These are phyloP conservation scores for Akebia trifoliata DNA, from an alignment of 164 flowering plant species.

Conservation along the genomic window DNA sequence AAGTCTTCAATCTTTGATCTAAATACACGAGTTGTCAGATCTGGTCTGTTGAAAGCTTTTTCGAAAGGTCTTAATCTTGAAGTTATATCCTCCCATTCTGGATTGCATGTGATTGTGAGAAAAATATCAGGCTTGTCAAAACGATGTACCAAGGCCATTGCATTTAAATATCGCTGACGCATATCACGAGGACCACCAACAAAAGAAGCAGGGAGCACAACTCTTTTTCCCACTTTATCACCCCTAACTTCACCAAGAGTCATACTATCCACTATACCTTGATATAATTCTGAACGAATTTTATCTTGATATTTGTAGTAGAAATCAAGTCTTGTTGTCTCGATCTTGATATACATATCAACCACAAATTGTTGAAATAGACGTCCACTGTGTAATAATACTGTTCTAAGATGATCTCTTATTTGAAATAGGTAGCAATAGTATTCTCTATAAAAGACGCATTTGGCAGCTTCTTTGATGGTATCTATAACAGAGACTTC, in stretches of 20 bases:
- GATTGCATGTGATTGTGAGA: slow-evolving; percentile 14
- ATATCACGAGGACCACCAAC: slow-evolving; percentile 4
- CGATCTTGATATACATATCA: not conserved
- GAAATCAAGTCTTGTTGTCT: not conserved
- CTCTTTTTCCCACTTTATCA: not conserved
- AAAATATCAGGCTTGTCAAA: slow-evolving; percentile 10
- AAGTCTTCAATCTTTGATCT: not conserved
- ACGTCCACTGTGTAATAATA: not conserved
- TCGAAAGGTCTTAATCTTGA: not conserved
- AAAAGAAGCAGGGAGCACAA: not conserved
- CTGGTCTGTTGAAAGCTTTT: not conserved
- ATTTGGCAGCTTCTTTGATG: no score
- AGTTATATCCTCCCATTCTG: slow-evolving; percentile 11
- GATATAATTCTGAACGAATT: not conserved
- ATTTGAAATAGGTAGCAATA: not conserved
- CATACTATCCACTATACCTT: not conserved
- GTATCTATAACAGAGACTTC: no score
- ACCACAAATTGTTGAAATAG: not conserved
- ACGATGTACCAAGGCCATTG: slow-evolving; percentile 8
- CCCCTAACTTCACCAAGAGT: not conserved
- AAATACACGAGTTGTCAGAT: slow-evolving; percentile 11
- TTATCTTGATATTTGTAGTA: not conserved
- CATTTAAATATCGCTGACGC: not conserved
- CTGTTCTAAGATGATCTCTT: not conserved
- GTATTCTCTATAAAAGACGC: not conserved